A percentile compares a stretch with the other conserved stretches of the same genome.
Conservation (phyloP, 148 eudicot genomes). For the Diospyros lotus region DNA sequence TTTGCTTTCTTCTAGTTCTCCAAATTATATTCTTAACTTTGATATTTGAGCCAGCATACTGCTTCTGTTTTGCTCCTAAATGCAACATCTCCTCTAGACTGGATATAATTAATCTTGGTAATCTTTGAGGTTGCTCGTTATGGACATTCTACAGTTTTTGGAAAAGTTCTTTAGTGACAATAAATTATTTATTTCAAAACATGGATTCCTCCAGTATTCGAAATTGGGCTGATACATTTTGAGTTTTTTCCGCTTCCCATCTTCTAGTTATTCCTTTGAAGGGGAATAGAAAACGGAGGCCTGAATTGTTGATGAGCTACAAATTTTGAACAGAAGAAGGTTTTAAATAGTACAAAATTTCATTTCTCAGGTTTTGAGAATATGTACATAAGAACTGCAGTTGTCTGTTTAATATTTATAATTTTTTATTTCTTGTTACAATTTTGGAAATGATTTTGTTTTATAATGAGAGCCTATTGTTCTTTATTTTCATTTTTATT, state of each 20-base stretch:
- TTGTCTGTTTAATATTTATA: background rate
- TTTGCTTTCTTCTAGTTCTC: background rate
- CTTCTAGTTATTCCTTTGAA: background rate
- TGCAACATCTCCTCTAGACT: background rate
- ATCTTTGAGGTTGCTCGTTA: background rate
- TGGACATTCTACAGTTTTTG: background rate
- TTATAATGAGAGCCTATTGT: background rate
- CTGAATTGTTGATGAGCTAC: background rate
- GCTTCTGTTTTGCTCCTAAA: background rate
- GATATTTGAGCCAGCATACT: background rate
- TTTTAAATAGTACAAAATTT: background rate
- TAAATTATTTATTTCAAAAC: background rate
- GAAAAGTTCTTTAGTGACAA: background rate
- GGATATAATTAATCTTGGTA: background rate
- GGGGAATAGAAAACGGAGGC: background rate
- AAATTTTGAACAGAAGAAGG: background rate
- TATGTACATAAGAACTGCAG: background rate
- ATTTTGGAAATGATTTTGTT: background rate
- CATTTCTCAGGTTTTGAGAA: background rate
- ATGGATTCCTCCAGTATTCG: background rate
- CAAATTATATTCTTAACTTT: background rate
- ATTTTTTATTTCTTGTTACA: background rate
- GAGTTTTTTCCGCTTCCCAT: background rate
- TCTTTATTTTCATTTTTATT: slow-evolving; percentile 9
- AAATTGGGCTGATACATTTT: background rate